Percentiles rank a stretch among this genome's conserved stretches.
phyloP scores from a whole-genome alignment of 2,329 filamentous ascomycete species.

The Colletotrichum agaves region DNA sequence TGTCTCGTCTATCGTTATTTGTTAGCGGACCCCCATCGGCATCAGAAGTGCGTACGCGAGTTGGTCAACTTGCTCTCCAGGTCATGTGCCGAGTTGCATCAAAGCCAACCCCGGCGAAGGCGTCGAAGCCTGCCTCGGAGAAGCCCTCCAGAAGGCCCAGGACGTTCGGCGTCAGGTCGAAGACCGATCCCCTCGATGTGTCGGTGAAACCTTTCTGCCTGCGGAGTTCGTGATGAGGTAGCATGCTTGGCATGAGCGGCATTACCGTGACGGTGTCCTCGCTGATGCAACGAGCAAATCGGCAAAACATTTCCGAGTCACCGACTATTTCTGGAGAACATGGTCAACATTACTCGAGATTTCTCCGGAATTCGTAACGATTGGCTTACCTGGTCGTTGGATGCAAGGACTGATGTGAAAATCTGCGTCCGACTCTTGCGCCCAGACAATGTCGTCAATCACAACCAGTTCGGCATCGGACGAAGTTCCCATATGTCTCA shows the following conservation, averaged over 20 bases:
- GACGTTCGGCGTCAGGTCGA: neutral
- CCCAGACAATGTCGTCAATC: neutral
- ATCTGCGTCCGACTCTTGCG: fast-evolving
- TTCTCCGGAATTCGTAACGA: neutral
- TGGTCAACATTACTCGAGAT: neutral
- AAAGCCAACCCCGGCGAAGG: too few species aligned
- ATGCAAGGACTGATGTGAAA: neutral
- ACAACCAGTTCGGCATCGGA: neutral
- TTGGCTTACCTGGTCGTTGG: neutral
- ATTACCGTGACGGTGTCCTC: neutral
- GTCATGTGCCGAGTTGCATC: too few species aligned
- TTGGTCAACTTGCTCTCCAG: too few species aligned
- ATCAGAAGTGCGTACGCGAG: too few species aligned
- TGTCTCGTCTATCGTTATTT: too few species aligned
- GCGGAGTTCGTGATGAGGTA: neutral
- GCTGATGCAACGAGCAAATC: neutral
- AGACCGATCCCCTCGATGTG: neutral
- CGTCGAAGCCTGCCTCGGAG: too few species aligned
- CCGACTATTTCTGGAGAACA: neutral
- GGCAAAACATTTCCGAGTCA: neutral
- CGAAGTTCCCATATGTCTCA: neutral
- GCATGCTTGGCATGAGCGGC: neutral
- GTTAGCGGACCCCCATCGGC: too few species aligned
- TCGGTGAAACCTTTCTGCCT: neutral
- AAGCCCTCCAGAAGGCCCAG: neutral